Conservation (phyloP, 495 filamentous ascomycete species). For the Penicillium angulare region DNA sequence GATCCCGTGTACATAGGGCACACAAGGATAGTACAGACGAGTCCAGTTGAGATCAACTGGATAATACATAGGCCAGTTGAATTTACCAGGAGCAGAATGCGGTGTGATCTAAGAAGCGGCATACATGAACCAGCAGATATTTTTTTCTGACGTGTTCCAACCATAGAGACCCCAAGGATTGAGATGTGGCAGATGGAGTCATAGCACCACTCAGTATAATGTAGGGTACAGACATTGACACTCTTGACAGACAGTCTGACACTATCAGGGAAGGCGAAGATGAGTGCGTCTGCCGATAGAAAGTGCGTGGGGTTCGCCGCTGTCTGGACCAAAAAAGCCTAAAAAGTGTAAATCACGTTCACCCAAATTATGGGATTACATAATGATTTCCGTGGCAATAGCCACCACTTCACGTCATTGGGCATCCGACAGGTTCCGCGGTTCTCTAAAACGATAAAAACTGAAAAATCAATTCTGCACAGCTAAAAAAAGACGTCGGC, state of each 20-base stretch:
- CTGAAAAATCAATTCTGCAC: not conserved
- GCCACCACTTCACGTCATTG: not conserved
- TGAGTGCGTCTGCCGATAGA: not conserved
- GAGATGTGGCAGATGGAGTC: not conserved
- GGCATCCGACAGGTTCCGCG: no score
- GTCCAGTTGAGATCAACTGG: not conserved
- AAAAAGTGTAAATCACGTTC: not conserved
- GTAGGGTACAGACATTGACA: no score
- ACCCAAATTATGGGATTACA: no score
- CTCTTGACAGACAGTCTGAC: no score
- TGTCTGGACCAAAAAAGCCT: no score
- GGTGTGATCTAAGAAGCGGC: not conserved
- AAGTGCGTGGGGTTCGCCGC: constrained; percentile 7
- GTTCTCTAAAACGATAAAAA: constrained; percentile 1
- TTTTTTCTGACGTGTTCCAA: not conserved
- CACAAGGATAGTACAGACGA: not conserved
- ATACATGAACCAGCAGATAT: not conserved
- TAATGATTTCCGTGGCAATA: constrained; percentile 5
- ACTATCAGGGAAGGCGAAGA: no score
- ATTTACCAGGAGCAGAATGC: not conserved
- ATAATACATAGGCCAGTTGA: not conserved
- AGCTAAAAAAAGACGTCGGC: not conserved
- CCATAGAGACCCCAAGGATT: not conserved
- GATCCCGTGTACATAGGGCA: not conserved
- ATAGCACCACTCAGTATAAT: not conserved